A percentile compares a stretch with the other conserved stretches of the same genome.
phyloP scores from a whole-genome alignment of 177 flowering plant species.

The Vitis hybrid region DNA sequence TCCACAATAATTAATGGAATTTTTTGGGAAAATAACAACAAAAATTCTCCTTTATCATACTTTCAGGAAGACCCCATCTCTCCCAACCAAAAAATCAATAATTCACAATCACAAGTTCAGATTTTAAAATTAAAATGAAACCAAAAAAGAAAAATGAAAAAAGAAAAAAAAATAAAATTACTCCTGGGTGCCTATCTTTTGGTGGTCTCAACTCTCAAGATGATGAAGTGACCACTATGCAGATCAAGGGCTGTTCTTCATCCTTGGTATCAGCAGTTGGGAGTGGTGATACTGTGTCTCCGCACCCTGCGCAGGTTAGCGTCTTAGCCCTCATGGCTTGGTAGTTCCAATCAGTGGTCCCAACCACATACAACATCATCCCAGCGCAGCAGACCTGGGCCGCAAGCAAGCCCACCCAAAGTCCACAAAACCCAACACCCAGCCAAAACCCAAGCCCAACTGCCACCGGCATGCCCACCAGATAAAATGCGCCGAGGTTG shows the following conservation, averaged over 20 bases:
- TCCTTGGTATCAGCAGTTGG: background rate
- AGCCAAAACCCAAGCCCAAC: constrained; percentile 62
- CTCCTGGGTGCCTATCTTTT: background rate
- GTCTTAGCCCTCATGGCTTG: constrained; percentile 56
- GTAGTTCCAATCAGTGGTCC: constrained; percentile 76
- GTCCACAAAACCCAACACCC: constrained; percentile 71
- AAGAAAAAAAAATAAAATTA: background rate
- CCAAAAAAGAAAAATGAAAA: constrained; percentile 5
- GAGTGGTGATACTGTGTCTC: constrained; percentile 5
- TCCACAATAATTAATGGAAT: background rate
- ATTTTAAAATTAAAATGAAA: too few species aligned
- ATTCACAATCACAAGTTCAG: constrained; percentile 25
- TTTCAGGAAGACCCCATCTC: background rate
- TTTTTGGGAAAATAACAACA: constrained; percentile 3
- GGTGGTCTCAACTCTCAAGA: constrained; percentile 4
- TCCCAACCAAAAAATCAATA: constrained; percentile 17
- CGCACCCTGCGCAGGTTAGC: constrained; percentile 49
- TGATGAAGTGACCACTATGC: constrained; percentile 32
- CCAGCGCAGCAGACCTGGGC: constrained; percentile 88
- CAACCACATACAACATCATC: constrained; percentile 73
- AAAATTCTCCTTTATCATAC: constrained; percentile 20
- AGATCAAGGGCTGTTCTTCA: constrained; percentile 41
- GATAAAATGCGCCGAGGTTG: constrained; percentile 82
- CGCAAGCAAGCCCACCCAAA: constrained; percentile 75
- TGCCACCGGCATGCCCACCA: constrained; percentile 86